These are phyloP conservation scores for Stramenopiles sp. DNA, from an alignment of 352 stramenopile genomes.

Conservation along the genomic window DNA sequence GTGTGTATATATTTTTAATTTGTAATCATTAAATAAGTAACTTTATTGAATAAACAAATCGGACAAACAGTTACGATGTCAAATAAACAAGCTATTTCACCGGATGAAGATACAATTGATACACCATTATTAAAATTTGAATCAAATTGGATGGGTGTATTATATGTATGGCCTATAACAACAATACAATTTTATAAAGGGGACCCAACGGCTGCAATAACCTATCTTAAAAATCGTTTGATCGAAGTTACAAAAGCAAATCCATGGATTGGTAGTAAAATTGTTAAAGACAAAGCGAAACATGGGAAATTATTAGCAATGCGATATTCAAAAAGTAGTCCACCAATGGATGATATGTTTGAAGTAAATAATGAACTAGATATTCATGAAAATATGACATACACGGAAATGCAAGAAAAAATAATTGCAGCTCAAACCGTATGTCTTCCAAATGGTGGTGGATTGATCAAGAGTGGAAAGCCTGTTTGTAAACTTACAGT, in stretches of 20 bases:
- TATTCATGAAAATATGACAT: slow-evolving; percentile 20
- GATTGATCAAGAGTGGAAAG: slow-evolving; percentile 2
- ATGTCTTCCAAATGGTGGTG: slow-evolving; percentile 9
- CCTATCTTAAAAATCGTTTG: slow-evolving; percentile 15
- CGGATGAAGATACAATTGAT: neutral
- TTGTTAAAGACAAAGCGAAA: slow-evolving; percentile 14
- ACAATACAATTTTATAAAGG: slow-evolving; percentile 27
- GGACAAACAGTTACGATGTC: too few relatives aligned
- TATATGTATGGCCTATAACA: slow-evolving; percentile 20
- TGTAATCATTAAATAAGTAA: too few relatives aligned
- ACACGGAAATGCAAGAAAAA: slow-evolving; percentile 11
- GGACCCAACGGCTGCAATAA: slow-evolving; percentile 12
- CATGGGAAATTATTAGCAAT: slow-evolving; percentile 1
- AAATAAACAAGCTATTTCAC: neutral
- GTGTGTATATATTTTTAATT: too few relatives aligned
- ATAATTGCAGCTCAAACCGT: slow-evolving; percentile 22
- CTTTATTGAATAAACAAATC: too few relatives aligned
- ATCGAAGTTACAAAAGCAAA: slow-evolving; percentile 21
- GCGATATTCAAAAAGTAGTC: neutral
- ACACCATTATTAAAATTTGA: neutral
- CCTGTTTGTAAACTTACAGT: slow-evolving; percentile 2
- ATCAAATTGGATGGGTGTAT: slow-evolving; percentile 2
- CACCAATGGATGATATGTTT: neutral
- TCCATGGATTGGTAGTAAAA: slow-evolving; percentile 27
- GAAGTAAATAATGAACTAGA: slow-evolving; percentile 17